Base-by-base conservation (phyloP, 1,284 basidiomycete genomes). In the Wolfiporia cocos region DNA sequence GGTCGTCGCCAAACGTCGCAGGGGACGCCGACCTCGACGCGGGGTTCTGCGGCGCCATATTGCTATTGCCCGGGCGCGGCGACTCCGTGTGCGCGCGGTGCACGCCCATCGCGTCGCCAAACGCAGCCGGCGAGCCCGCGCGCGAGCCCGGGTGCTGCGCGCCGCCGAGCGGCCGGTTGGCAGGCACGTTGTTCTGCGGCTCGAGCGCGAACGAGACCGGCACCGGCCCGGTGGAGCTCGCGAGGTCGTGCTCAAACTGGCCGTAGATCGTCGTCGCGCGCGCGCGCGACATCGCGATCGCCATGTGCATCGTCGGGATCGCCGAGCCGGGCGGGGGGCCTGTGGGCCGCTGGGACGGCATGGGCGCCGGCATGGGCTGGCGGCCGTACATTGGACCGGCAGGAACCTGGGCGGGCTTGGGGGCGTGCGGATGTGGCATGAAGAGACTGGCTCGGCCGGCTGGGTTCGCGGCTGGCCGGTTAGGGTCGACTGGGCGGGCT, bases 351-450 rank as follows among this genome's bases (percentile, higher is more conserved):
- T 43, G 47, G 15, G 47, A 35, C 3, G 39, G 31, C 7, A 36
- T n/a, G 12, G 45, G 41, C 7, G 45, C 19, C 4, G 41, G 40
- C 23, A 39, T 32, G 12, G 56, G 52, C 41, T 59, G 45, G 30
- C 71, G 69, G 46, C 77, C 74, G 55, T 80, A 83, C 74, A 82
- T 74, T 0, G 81, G 79, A 0, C 79, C 79, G 23, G 62, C 53
- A 10, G 69, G 62, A 14, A 62, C 45, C 11, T 59, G 51, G 1
- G 67, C 55, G 0, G 78, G 70, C 39, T 79, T 82, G 0, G 84
- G 84, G 1, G 84, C 84, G 52, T 81, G 80, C 0, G 83, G 84
- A 53, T 86, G 83, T 0, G 84, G 85, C 14, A 80, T 66, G 59
- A 85, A 87, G 18, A 81, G 57, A 40, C 71, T 78, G 30, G 66